phyloP scores from a whole-genome alignment of 2,329 filamentous ascomycete genomes.

The Albophoma yamanashiensis region DNA sequence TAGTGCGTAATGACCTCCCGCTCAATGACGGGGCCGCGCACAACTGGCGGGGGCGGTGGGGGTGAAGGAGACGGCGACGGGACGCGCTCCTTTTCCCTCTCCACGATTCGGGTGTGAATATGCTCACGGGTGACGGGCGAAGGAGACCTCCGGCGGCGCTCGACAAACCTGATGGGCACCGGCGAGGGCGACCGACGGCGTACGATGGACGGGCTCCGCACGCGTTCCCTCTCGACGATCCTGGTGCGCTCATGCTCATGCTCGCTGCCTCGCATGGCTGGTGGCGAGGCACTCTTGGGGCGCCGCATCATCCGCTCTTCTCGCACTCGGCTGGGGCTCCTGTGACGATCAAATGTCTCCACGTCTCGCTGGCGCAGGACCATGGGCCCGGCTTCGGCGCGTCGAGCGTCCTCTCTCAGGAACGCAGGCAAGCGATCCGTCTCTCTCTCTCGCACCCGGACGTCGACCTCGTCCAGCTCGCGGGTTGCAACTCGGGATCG shows the following conservation, averaged over 20 bases:
- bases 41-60: constrained; percentile 51
- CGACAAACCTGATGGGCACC: constrained; percentile 24
- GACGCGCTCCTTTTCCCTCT: constrained; percentile 30
- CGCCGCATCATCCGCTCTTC: constrained; percentile 33
- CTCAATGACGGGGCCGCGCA: constrained; percentile 70
- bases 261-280: constrained; percentile 18
- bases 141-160: constrained; percentile 25
- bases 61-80: constrained; percentile 42
- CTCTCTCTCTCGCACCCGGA: constrained; percentile 33
- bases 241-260: constrained; percentile 24
- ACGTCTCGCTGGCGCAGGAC: constrained; percentile 45
- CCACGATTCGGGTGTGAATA: constrained; percentile 38
- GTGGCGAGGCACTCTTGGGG: constrained; percentile 31
- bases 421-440: constrained; percentile 37
- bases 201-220: constrained; percentile 25
- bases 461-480: constrained; percentile 26
- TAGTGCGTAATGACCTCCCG: constrained; percentile 87
- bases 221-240: constrained; percentile 27
- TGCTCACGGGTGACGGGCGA: constrained; percentile 31
- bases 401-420: constrained; percentile 37
- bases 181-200: constrained; percentile 14
- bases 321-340: constrained; percentile 30
- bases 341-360: constrained; percentile 40
- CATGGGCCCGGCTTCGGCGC: constrained; percentile 37
- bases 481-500: constrained; percentile 5